phyloP scores from a whole-genome alignment of 371 early-diverging fungal genomes.

The Mucor plumbeus region DNA sequence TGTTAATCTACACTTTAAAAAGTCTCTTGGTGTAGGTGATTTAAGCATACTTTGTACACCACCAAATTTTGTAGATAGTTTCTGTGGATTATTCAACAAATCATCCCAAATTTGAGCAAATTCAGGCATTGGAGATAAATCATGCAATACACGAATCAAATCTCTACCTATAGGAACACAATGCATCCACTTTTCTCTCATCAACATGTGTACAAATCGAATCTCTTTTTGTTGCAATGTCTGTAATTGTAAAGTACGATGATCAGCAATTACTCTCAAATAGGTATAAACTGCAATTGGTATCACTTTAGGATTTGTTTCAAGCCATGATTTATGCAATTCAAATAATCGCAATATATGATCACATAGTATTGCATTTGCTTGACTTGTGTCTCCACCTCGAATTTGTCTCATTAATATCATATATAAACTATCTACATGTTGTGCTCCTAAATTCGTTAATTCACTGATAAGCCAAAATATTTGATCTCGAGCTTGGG shows the following conservation, averaged over 20 bases:
- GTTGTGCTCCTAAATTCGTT: slow-evolving; percentile 52
- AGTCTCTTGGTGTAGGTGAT: slow-evolving; percentile 68
- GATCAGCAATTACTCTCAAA: slow-evolving; percentile 65
- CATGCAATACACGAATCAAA: slow-evolving; percentile 72
- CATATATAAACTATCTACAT: slow-evolving; percentile 62
- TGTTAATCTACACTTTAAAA: slow-evolving; percentile 66
- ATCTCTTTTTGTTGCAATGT: slow-evolving; percentile 63
- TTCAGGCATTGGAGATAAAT: slow-evolving; percentile 61
- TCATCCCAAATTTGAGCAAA: slow-evolving; percentile 69
- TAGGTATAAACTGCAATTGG: slow-evolving; percentile 65
- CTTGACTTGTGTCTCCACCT: slow-evolving; percentile 62
- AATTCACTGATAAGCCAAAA: slow-evolving; percentile 71
- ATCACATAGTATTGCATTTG: slow-evolving; percentile 59
- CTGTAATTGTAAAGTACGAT: slow-evolving; percentile 49
- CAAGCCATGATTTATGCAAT: slow-evolving; percentile 53
- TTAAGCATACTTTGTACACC: slow-evolving; percentile 55
- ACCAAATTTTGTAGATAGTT: slow-evolving; percentile 58
- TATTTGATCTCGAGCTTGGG: slow-evolving; percentile 54
- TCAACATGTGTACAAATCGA: slow-evolving; percentile 51
- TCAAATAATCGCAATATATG: slow-evolving; percentile 60
- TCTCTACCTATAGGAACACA: slow-evolving; percentile 76
- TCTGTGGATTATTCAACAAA: slow-evolving; percentile 60
- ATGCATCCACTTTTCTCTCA: slow-evolving; percentile 65
- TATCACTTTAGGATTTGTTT: slow-evolving; percentile 55
- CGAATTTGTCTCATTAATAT: slow-evolving; percentile 66